Evolutionary conservation across 805 yeast genomes (phyloP).

Genomic region (Huiozyma naganishii): DNA sequence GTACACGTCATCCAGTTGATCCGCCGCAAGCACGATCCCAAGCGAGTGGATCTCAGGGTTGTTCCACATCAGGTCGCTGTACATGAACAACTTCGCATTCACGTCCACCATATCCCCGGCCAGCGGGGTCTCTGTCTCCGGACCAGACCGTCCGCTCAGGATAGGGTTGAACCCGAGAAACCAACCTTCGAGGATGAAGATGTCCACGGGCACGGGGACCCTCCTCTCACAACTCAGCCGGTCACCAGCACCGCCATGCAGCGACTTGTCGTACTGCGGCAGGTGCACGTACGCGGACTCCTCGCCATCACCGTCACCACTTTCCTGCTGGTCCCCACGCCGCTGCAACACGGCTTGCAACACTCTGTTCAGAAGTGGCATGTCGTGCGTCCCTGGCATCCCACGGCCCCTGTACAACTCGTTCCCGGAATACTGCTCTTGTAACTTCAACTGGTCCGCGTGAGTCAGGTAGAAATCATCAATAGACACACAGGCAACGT

Average conservation of each 20-base stretch:
- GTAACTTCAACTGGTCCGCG: conserved; percentile 43
- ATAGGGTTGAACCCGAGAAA: conserved; percentile 63
- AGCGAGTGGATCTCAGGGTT: conserved; percentile 46
- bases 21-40: conserved; percentile 54
- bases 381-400: conserved; percentile 89
- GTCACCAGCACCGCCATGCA: conserved; percentile 69
- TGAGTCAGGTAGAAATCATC: conserved; percentile 80
- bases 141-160: conserved; percentile 12
- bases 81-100: conserved; percentile 42
- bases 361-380: conserved; percentile 28
- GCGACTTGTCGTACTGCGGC: conserved; percentile 75
- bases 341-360: conserved; percentile 18
- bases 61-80: conserved; percentile 33
- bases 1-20: conserved; percentile 50
- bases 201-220: conserved; percentile 37
- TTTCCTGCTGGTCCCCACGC: conserved; percentile 8
- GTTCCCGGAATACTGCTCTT: conserved; percentile 34
- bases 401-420: conserved; percentile 68
- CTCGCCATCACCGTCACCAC: conserved; percentile 18
- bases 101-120: conserved; percentile 30
- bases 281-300: conserved; percentile 25
- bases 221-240: conserved; percentile 31
- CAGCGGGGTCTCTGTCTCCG: conserved; percentile 9
- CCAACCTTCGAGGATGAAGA: conserved; percentile 89
- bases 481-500: conserved; percentile 48